Base-by-base conservation (phyloP, 306 rosid genomes). In the Chamaecrista fasciculata region DNA sequence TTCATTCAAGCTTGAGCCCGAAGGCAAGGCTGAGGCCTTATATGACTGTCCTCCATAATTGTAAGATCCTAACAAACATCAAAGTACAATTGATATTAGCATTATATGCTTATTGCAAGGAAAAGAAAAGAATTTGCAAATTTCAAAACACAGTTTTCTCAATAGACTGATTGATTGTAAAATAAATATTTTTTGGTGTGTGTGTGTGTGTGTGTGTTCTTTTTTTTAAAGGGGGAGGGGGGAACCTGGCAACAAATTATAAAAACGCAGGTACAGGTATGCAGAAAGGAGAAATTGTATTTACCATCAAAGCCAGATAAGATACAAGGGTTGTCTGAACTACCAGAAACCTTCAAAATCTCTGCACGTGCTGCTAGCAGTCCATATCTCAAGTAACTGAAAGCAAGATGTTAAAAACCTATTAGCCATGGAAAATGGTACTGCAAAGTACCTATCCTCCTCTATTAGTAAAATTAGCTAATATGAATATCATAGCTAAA, bases 301-400 rank as follows among this genome's bases (percentile, higher is more conserved):
- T 78, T 82, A 91, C 97, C 98, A 58, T 87, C 72, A 64, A 71
- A 87, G 72, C 98, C 95, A 60, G 66, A 68, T 81, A 86, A 77
- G 63, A 92, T 76, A 76, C 98, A 92, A 48, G 94, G 72, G 72
- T 87, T 92, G 62, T 74, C 84, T 72, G 86, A 79, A 52, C 57
- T 86, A 36, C 57, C 81, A 43, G 87, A 85, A 37, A 61, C 80
- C 83, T 88, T 82, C 56, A 89, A 76, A 69, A 89, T 82, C 95
- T 92, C 95, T 14, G 96, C 96, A 68, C 96, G 95, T 75, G 96
- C 95, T 48, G 96, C 96, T 50, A 92, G 86, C 67, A 92, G 80
- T 69, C 96, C 98, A 33, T 82, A 89, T 69, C 71, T 84, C 90
- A 92, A 67, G 83, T 92, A 92, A 87, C 98, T 92, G 81, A 57